Evolutionary conservation across 441 rosid genomes (phyloP), one percentile per base, ranked within the genome.

Genomic region (Omphalea diandra): DNA sequence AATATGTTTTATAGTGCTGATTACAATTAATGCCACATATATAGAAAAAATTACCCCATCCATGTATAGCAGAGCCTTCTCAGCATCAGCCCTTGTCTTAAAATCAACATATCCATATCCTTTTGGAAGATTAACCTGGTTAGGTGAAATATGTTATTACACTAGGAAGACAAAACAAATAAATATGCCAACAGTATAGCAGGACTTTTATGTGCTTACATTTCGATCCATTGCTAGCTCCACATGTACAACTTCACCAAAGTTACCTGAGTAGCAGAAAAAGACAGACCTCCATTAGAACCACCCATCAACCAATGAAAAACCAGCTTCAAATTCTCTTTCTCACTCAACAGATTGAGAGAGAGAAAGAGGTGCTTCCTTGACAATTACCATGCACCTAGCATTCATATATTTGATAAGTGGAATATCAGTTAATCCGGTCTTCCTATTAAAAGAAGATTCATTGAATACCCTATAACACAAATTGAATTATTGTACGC

Each of bases 61-160:
- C 98, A 93, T 93, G 83, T 84, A 83, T 44, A 93, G 76, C 72
- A 80, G 81, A n/a, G 99, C 99, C 79, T 91, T 93, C 76, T 95
- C 97, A 75, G 99, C 99, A 84, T 91, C 98, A 38, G 85, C 88
- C 77, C 97, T 83, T 5, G 91, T 80, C 87, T 89, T 93, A 82
- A 90, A 95, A 78, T 93, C 97, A 54, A 95, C 97, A 70, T 95
- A 95, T 41, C 93, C 99, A 85, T 71, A 84, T 78, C 99, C 99
- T 81, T 79, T 93, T 0, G 99, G 98, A 87, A 95, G 95, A 81
- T 95, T 93, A 76, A 90, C 95, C 99, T 89, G 76, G 64, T 53
- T 58, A 79, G 3, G 38, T 56, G 41, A 53, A 61, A 70, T 11
- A 65, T 53, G 71, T 31, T 11, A 70, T 4, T 24, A 44, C 46